Conservation (phyloP, 2,329 filamentous ascomycete genomes). For the Colletotrichum spaethianum region DNA sequence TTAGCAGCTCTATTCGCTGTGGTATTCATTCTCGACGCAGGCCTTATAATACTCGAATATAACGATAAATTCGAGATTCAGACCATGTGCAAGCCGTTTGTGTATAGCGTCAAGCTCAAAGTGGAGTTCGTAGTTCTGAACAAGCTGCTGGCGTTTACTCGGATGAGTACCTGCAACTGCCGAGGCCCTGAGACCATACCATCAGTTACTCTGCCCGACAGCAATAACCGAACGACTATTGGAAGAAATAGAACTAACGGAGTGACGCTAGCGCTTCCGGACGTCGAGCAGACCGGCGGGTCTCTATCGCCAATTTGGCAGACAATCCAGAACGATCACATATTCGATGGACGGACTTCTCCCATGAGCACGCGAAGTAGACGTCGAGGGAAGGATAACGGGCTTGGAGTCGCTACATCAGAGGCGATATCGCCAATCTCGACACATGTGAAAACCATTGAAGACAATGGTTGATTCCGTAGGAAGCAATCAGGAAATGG, state of each 20-base stretch:
- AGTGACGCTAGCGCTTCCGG: neutral
- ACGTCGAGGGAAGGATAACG: neutral
- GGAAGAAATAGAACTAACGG: neutral
- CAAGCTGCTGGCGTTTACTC: slow-evolving; percentile 44
- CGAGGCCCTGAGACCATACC: slow-evolving; percentile 24
- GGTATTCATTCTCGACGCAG: slow-evolving; percentile 54
- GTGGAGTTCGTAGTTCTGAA: slow-evolving; percentile 54
- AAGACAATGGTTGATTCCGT: neutral
- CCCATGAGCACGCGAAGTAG: neutral
- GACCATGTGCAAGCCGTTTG: slow-evolving; percentile 43
- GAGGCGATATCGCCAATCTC: neutral
- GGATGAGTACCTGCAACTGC: slow-evolving; percentile 38
- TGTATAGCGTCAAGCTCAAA: slow-evolving; percentile 55
- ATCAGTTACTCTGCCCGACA: slow-evolving; percentile 9
- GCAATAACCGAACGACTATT: slow-evolving; percentile 5
- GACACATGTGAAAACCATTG: neutral
- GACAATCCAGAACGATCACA: neutral
- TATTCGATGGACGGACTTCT: slow-evolving; percentile 2
- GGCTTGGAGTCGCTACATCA: neutral
- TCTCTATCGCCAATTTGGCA: slow-evolving; percentile 16
- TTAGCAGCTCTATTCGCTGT: slow-evolving; percentile 54
- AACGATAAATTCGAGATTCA: slow-evolving; percentile 42
- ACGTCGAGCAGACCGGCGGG: slow-evolving; percentile 28
- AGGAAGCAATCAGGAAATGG: neutral
- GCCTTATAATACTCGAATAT: slow-evolving; percentile 43